phyloP scores from a whole-genome alignment of 2,329 filamentous ascomycete species.

The Fusarium anthophilum region DNA sequence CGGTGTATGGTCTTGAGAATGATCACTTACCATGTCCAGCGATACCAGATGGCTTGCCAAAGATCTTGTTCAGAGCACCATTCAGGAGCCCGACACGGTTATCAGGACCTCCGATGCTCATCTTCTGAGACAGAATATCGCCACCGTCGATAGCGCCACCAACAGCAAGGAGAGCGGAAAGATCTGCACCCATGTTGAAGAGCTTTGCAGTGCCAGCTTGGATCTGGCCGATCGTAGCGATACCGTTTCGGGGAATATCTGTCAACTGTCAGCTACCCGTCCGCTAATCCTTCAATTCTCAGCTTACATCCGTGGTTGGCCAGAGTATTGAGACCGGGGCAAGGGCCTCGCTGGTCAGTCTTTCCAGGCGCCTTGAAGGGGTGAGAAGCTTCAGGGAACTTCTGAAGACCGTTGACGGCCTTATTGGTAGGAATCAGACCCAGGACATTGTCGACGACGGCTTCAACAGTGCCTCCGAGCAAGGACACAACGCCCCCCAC shows the following conservation, averaged over 20 bases:
- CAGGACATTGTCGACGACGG: slow-evolving; percentile 8
- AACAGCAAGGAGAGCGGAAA: slow-evolving; percentile 8
- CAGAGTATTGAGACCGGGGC: slow-evolving; percentile 18
- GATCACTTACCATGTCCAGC: slow-evolving; percentile 6
- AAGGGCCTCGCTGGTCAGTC: slow-evolving; percentile 25
- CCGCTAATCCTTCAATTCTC: accelerated
- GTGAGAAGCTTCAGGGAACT: slow-evolving; percentile 13
- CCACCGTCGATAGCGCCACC: slow-evolving; percentile 19
- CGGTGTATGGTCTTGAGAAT: accelerated
- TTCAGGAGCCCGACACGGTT: slow-evolving; percentile 7
- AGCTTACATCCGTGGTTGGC: slow-evolving; percentile 22
- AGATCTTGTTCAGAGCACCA: slow-evolving; percentile 20
- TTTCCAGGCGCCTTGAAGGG: slow-evolving; percentile 5
- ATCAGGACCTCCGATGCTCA: slow-evolving; percentile 24
- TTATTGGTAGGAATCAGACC: slow-evolving; percentile 24
- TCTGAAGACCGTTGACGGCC: slow-evolving; percentile 20
- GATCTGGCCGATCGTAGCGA: slow-evolving; percentile 21
- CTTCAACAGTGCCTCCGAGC: slow-evolving; percentile 18
- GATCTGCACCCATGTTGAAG: slow-evolving; percentile 24
- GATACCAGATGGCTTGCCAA: slow-evolving; percentile 23
- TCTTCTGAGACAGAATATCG: slow-evolving; percentile 23
- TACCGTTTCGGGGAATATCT: slow-evolving; percentile 23
- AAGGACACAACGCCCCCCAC: slow-evolving; percentile 8
- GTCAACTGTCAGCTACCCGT: not conserved
- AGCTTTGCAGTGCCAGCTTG: slow-evolving; percentile 19